These are phyloP conservation scores for Panellus pusillus DNA, from an alignment of 768 basidiomycete species.

Conservation along the genomic window DNA sequence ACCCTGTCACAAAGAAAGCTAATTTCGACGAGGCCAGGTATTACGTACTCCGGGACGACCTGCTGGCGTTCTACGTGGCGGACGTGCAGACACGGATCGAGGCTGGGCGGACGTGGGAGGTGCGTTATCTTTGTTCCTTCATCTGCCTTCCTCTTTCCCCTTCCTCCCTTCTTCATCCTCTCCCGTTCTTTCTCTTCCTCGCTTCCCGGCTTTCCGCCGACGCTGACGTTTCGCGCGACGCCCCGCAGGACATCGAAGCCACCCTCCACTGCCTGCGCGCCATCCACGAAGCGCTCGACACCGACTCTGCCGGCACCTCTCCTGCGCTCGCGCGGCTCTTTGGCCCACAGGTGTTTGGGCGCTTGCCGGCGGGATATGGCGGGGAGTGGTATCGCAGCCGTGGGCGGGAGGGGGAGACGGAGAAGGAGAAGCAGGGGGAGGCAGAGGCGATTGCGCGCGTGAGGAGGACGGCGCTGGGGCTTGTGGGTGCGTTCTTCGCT, in stretches of 20 bases:
- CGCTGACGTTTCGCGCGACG: neutral
- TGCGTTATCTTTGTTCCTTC: slow-evolving; percentile 26
- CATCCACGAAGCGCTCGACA: slow-evolving; percentile 80
- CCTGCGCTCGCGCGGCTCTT: slow-evolving; percentile 58
- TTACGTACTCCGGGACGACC: slow-evolving; percentile 83
- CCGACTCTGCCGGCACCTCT: slow-evolving; percentile 33
- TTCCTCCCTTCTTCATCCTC: no score
- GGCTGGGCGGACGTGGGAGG: slow-evolving; percentile 72
- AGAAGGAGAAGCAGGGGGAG: slow-evolving; percentile 15
- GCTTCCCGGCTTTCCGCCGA: neutral
- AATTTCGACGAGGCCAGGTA: slow-evolving; percentile 46
- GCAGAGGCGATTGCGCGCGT: slow-evolving; percentile 39
- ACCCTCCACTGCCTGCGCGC: slow-evolving; percentile 84
- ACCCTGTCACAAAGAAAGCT: slow-evolving; percentile 1
- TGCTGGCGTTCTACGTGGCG: slow-evolving; percentile 70
- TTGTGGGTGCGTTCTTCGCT: slow-evolving; percentile 59
- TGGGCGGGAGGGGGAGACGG: slow-evolving; percentile 39
- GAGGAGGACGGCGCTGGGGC: slow-evolving; percentile 67
- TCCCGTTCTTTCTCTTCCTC: neutral
- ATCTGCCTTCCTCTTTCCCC: neutral
- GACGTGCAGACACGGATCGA: slow-evolving; percentile 59
- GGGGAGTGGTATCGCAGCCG: no score
- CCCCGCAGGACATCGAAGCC: slow-evolving; percentile 75
- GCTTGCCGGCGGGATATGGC: slow-evolving; percentile 49
- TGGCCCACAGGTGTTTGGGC: slow-evolving; percentile 66